phyloP scores from a whole-genome alignment of 2,329 filamentous ascomycete genomes.

The Exophiala aquamarina region DNA sequence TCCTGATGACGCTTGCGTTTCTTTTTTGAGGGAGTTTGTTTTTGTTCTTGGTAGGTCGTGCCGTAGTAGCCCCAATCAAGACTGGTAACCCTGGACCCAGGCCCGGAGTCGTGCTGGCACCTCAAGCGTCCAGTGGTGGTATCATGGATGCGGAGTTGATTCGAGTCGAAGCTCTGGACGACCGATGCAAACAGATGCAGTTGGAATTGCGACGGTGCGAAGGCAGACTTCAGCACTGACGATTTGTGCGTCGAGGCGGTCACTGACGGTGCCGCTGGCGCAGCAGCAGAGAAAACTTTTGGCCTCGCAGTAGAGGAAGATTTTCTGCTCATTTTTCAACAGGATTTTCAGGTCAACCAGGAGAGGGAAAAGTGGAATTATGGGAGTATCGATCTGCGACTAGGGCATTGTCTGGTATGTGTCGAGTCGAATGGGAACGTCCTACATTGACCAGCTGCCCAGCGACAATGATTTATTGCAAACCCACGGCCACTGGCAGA shows the following conservation, averaged over 20 bases:
- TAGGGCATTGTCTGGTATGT: not conserved
- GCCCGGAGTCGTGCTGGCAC: slow-evolving; percentile 50
- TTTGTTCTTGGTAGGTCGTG: slow-evolving; percentile 31
- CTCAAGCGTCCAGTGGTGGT: slow-evolving; percentile 50
- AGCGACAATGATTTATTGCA: slow-evolving; percentile 20
- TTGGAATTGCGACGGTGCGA: slow-evolving; percentile 52
- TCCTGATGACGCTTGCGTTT: slow-evolving; percentile 49
- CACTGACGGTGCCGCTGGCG: slow-evolving; percentile 35
- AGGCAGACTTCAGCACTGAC: slow-evolving; percentile 50
- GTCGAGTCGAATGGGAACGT: slow-evolving; percentile 16
- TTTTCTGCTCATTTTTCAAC: slow-evolving; percentile 49
- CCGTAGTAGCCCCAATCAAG: slow-evolving; percentile 52
- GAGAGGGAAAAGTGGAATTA: slow-evolving; percentile 9
- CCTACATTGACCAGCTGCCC: slow-evolving; percentile 29
- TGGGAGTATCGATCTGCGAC: slow-evolving; percentile 1
- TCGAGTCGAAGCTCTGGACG: slow-evolving; percentile 53
- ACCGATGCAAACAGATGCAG: slow-evolving; percentile 55
- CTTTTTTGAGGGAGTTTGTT: slow-evolving; percentile 43
- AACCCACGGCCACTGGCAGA: slow-evolving; percentile 34
- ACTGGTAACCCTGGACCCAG: slow-evolving; percentile 49
- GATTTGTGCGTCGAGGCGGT: slow-evolving; percentile 40
- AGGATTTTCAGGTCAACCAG: not conserved
- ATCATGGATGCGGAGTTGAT: slow-evolving; percentile 54
- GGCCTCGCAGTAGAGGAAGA: slow-evolving; percentile 41
- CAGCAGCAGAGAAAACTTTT: slow-evolving; percentile 45